Percentiles rank a stretch among this genome's conserved stretches.
Evolutionary conservation across 139 green algal genomes (phyloP).

Genomic region (Haematococcus lacustris): DNA sequence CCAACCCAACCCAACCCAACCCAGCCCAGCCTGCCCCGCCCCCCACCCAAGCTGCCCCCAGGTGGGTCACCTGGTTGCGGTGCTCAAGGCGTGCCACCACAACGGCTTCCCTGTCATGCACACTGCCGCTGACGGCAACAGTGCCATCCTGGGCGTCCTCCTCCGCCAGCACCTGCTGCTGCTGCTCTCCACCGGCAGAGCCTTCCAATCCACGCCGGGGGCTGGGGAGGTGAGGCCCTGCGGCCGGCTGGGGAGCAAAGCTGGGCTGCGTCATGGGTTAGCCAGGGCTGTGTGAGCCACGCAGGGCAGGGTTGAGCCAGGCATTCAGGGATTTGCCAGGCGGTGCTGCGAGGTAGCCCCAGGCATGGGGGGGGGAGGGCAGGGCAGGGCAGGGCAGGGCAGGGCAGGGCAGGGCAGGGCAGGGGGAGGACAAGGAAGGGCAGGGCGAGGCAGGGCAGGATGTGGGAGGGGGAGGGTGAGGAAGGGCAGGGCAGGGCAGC

Average conservation of each 20-base stretch:
- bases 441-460: no score
- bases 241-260: neutral
- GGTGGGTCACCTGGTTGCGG: slow-evolving; percentile 22
- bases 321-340: neutral
- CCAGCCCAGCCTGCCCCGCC: neutral
- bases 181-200: slow-evolving; percentile 32
- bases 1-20: neutral
- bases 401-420: no score
- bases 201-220: slow-evolving; percentile 27
- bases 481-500: no score
- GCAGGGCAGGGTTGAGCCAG: neutral
- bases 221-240: slow-evolving; percentile 15
- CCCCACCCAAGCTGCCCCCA: neutral
- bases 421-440: no score
- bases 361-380: neutral
- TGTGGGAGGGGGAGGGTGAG: no score
- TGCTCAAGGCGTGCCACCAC: slow-evolving; percentile 38
- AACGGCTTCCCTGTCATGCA: slow-evolving; percentile 64
- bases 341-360: neutral
- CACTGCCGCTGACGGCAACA: slow-evolving; percentile 9
- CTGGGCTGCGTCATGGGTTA: neutral
- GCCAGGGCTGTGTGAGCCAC: neutral
- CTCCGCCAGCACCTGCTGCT: slow-evolving; percentile 52
- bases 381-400: neutral
- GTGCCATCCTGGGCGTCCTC: slow-evolving; percentile 41